These are phyloP conservation scores for Berkeleyomyces rouxiae DNA, from an alignment of 2,329 filamentous ascomycete genomes.

Conservation along the genomic window DNA sequence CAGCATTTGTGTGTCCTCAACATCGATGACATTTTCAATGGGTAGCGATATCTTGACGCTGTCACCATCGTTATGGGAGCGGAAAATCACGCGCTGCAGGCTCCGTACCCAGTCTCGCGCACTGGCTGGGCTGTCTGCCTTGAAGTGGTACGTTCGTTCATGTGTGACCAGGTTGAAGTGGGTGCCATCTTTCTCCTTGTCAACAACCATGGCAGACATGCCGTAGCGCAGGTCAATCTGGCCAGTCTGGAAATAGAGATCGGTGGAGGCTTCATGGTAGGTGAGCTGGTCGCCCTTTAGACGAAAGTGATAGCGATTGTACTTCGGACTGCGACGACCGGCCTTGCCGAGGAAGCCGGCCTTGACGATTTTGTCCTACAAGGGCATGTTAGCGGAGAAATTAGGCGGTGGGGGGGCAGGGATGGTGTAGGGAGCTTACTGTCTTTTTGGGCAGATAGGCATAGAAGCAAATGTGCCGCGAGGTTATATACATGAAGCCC, in stretches of 20 bases:
- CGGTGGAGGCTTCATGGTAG: conserved; percentile 70
- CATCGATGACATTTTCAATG: conserved; percentile 74
- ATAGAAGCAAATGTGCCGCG: conserved; percentile 89
- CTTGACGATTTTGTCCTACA: conserved; percentile 58
- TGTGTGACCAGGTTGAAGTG: conserved; percentile 71
- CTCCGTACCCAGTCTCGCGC: conserved; percentile 95
- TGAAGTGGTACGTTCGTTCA: conserved; percentile 70
- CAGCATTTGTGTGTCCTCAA: conserved; percentile 80
- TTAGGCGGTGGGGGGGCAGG: neutral
- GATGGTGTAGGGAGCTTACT: conserved; percentile 29
- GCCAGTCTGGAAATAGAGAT: conserved; percentile 80
- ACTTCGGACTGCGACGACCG: conserved; percentile 73
- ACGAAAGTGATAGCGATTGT: conserved; percentile 82
- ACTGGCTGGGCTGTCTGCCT: conserved; percentile 70
- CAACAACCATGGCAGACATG: conserved; percentile 64
- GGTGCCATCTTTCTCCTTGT: conserved; percentile 60
- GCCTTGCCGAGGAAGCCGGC: conserved; percentile 80
- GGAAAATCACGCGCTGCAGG: conserved; percentile 85
- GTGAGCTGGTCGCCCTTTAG: conserved; percentile 83
- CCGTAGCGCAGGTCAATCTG: conserved; percentile 86
- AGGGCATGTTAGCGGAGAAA: neutral
- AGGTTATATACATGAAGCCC: conserved; percentile 90
- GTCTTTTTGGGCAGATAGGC: conserved; percentile 91
- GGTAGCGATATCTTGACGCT: conserved; percentile 92
- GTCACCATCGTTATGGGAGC: conserved; percentile 89